Evolutionary conservation across 2,329 filamentous ascomycete genomes (phyloP).

Genomic region (Catunica adiposa): DNA sequence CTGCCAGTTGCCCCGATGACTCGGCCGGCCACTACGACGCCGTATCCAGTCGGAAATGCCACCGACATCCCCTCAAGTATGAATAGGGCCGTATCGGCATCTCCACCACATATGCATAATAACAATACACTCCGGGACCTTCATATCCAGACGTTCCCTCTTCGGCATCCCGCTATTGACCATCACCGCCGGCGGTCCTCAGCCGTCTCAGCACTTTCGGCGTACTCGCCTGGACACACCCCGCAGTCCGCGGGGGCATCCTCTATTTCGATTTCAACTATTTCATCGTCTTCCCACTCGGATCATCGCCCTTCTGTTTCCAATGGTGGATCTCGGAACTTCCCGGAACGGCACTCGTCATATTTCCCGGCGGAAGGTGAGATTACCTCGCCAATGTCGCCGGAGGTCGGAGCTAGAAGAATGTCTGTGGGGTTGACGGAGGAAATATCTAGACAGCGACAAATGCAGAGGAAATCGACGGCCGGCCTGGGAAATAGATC

Average conservation of each 20-base stretch:
- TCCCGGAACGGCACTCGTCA: background rate
- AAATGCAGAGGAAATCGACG: too few relatives aligned
- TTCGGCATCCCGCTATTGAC: background rate
- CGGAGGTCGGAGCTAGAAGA: too few relatives aligned
- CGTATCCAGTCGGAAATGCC: background rate
- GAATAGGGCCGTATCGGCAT: too few relatives aligned
- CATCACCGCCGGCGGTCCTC: conserved; percentile 1
- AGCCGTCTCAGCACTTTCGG: background rate
- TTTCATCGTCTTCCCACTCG: background rate
- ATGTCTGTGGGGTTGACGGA: too few relatives aligned
- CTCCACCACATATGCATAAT: too few relatives aligned
- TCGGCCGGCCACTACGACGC: background rate
- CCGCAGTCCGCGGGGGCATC: background rate
- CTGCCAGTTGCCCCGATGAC: background rate
- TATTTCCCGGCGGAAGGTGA: background rate
- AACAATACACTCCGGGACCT: background rate
- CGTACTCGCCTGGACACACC: background rate
- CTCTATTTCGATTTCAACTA: background rate
- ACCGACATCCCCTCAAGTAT: too few relatives aligned
- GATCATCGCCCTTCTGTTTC: background rate
- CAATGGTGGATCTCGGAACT: background rate
- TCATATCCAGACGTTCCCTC: background rate
- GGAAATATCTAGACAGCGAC: too few relatives aligned
- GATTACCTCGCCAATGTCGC: too few relatives aligned
- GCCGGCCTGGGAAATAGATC: too few relatives aligned